Percentiles rank a stretch among this genome's conserved stretches.
Evolutionary conservation across 768 basidiomycete species (phyloP).

Genomic region (Neoboletus subvelutipes): DNA sequence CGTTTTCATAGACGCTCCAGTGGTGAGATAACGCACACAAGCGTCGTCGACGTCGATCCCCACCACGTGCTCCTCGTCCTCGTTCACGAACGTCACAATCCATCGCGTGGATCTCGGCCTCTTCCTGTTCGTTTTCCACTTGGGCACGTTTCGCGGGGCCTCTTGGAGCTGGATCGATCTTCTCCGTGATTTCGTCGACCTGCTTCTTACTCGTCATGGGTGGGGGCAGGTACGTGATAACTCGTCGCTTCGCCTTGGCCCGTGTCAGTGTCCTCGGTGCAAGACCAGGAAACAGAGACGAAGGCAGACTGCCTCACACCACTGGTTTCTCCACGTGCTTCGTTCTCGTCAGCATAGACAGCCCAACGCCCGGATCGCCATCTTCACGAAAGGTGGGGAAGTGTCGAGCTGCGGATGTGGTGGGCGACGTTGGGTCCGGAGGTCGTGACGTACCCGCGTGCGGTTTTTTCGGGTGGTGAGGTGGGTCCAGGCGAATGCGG

Average conservation of each 20-base stretch:
- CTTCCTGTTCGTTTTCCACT: no score
- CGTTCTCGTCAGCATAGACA: conserved; percentile 16
- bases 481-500: neutral
- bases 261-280: neutral
- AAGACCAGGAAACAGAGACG: conserved; percentile 14
- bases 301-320: conserved; percentile 21
- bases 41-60: conserved; percentile 19
- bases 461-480: neutral
- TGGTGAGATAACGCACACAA: conserved; percentile 17
- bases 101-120: no score
- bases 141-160: neutral
- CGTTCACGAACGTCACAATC: conserved; percentile 30
- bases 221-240: conserved; percentile 32
- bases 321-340: neutral
- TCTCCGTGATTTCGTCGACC: neutral
- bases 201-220: conserved; percentile 11
- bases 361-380: conserved; percentile 21
- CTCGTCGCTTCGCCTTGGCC: conserved; percentile 13
- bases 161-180: neutral
- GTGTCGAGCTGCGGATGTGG: neutral
- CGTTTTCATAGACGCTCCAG: conserved; percentile 23
- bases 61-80: conserved; percentile 13
- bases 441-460: neutral
- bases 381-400: conserved; percentile 14
- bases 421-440: neutral